A percentile compares a stretch with the other conserved stretches of the same genome.
Evolutionary conservation across 139 green algal genomes (phyloP).

Genomic region (Chlorella sp.): DNA sequence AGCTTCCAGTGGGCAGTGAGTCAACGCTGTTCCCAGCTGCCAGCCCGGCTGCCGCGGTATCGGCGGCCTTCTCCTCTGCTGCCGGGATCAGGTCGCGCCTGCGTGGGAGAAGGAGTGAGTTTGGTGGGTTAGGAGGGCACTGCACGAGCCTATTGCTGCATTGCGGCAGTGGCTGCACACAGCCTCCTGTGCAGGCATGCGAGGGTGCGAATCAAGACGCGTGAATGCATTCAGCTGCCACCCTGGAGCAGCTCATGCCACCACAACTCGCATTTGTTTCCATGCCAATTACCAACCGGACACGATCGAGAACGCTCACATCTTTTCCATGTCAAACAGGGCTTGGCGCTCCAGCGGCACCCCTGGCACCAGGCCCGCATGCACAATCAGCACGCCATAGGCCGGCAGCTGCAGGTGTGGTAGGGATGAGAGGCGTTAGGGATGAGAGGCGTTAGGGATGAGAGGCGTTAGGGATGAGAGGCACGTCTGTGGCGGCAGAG

Average conservation of each 20-base stretch:
- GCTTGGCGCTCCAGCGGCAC: slow-evolving; percentile 55
- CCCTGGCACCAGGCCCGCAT: slow-evolving; percentile 60
- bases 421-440: not conserved
- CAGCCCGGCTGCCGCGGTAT: not conserved
- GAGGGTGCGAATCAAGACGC: too few species aligned
- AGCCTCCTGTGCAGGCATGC: too few species aligned
- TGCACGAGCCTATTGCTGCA: too few species aligned
- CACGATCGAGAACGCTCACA: too few species aligned
- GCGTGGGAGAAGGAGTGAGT: too few species aligned
- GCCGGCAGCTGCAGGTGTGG: slow-evolving; percentile 2
- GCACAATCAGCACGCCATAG: slow-evolving; percentile 46
- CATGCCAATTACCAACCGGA: too few species aligned
- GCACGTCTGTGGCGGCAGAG: not conserved
- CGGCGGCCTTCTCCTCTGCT: not conserved
- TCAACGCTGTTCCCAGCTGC: not conserved
- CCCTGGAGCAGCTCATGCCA: too few species aligned
- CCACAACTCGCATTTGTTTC: too few species aligned
- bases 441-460: not conserved
- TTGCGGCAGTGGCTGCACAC: too few species aligned
- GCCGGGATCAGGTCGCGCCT: slow-evolving; percentile 48
- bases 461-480: not conserved
- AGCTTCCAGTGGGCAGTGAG: not conserved
- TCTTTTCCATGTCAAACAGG: slow-evolving; percentile 49
- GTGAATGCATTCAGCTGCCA: too few species aligned
- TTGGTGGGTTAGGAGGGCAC: too few species aligned